Conservation (phyloP, 2,329 filamentous ascomycete genomes). For the Pestalotiopsis sp. region DNA sequence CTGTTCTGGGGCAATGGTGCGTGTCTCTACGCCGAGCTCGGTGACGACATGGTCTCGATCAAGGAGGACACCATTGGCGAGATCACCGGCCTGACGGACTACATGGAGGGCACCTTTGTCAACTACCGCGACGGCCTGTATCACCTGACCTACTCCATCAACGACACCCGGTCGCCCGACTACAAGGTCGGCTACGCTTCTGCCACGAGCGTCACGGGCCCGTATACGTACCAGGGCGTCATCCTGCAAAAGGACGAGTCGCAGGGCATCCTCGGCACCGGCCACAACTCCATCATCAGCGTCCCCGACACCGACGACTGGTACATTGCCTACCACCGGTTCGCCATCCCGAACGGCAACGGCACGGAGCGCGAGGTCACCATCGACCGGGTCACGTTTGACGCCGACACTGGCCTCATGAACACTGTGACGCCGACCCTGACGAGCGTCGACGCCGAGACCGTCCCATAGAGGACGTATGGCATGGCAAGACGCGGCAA, state of each 20-base stretch:
- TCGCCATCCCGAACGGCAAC: slow-evolving; percentile 46
- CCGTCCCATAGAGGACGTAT: not conserved
- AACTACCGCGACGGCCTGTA: slow-evolving; percentile 47
- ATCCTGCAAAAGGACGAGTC: slow-evolving; percentile 43
- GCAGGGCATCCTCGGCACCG: slow-evolving; percentile 46
- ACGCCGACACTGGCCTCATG: slow-evolving; percentile 11
- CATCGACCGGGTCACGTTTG: slow-evolving; percentile 42
- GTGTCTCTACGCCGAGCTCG: slow-evolving; percentile 43
- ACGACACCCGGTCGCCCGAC: slow-evolving; percentile 46
- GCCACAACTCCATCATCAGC: slow-evolving; percentile 47
- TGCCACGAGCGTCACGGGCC: slow-evolving; percentile 36
- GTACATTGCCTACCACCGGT: slow-evolving; percentile 53
- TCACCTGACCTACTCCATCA: slow-evolving; percentile 51
- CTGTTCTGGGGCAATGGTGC: slow-evolving; percentile 62
- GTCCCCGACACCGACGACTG: slow-evolving; percentile 50
- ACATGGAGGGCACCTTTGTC: slow-evolving; percentile 46
- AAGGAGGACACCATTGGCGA: slow-evolving; percentile 35
- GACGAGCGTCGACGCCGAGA: not conserved
- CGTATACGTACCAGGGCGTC: slow-evolving; percentile 47
- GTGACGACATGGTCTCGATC: slow-evolving; percentile 48
- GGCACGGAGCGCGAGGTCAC: slow-evolving; percentile 46
- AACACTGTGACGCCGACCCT: not conserved
- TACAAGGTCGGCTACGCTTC: slow-evolving; percentile 52
- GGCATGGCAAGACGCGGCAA: not conserved
- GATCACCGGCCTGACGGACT: slow-evolving; percentile 41